Evolutionary conservation across 176 grass and related monocot species (phyloP), one percentile per base, ranked within the genome.

Genomic region (Luzula sylvatica): DNA sequence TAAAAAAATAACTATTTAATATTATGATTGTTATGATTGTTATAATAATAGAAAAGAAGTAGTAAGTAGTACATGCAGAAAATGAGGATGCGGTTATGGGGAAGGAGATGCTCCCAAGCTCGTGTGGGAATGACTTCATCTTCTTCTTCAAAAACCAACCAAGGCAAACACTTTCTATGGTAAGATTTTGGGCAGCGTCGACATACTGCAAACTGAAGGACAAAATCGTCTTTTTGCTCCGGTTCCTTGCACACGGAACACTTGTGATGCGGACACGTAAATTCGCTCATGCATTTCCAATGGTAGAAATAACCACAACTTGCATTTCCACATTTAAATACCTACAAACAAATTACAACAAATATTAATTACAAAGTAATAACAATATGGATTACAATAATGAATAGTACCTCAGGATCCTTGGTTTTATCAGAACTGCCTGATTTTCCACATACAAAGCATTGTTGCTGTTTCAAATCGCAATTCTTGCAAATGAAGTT

Each of bases 271-370:
- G 92, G 84, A 44, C 92, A 98, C 4, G 70, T 85, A 90, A 90
- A 96, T 74, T 23, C 50, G 19, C 77, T 75, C 54, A 98, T 78
- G 52, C 92, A 98, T 59, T 80, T 87, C 39, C 85, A 72, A 62
- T 98, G 92, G 81, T 90, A 98, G 51, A 98, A 98, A 65, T 77
- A 80, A 24, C 92, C 92, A 61, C 92, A 98, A 15, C 85, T 98
- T 27, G 92, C 85, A 79, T 85, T 90, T 56, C 78, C 83, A 68
- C 92, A 98, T 59, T 68, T 71, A 83, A 86, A 90, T 52, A 98
- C 85, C 92, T 90, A 78, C 30, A 35, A 35, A 35, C 30, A 35
- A 35, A 35, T 35, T 35, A 7, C 5, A 7, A 35, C 5, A 35
- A 35, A 35, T 35, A 35, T 7, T 35, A 35, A 35, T 35, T 35